Evolutionary conservation across 768 basidiomycete species (phyloP).

Genomic region (Lentinus brumalis): DNA sequence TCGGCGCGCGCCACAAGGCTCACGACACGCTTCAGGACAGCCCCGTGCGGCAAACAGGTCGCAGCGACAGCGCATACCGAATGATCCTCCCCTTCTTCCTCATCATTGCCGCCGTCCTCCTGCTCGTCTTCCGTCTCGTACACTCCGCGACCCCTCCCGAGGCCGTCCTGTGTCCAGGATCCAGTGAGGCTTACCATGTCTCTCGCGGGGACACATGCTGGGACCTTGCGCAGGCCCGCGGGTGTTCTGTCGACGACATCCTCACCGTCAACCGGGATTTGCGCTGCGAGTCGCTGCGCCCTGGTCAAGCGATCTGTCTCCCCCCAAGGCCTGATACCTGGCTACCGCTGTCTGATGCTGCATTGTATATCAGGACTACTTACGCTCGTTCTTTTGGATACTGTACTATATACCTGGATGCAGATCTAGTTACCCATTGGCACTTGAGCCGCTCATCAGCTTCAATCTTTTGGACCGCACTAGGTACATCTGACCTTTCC

Average conservation of each 20-base stretch:
- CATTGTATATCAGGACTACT: neutral
- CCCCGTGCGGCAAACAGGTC: neutral
- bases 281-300: conserved; percentile 58
- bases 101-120: conserved; percentile 60
- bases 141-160: conserved; percentile 32
- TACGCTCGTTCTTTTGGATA: neutral
- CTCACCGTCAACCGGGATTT: conserved; percentile 53
- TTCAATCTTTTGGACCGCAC: no score
- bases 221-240: conserved; percentile 54
- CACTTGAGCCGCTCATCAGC: no score
- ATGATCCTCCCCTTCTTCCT: conserved; percentile 75
- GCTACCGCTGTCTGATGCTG: neutral
- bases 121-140: conserved; percentile 65
- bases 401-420: neutral
- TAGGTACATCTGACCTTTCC: no score
- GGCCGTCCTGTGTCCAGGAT: conserved; percentile 16
- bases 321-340: conserved; percentile 31
- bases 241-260: conserved; percentile 53
- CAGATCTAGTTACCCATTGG: no score
- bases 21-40: conserved; percentile 5
- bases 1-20: no score
- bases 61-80: conserved; percentile 44
- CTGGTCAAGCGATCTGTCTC: conserved; percentile 62
- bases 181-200: conserved; percentile 44
- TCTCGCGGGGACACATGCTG: conserved; percentile 68